Conservation (phyloP, 2,329 filamentous ascomycete species). For the Colletotrichum magnum region DNA sequence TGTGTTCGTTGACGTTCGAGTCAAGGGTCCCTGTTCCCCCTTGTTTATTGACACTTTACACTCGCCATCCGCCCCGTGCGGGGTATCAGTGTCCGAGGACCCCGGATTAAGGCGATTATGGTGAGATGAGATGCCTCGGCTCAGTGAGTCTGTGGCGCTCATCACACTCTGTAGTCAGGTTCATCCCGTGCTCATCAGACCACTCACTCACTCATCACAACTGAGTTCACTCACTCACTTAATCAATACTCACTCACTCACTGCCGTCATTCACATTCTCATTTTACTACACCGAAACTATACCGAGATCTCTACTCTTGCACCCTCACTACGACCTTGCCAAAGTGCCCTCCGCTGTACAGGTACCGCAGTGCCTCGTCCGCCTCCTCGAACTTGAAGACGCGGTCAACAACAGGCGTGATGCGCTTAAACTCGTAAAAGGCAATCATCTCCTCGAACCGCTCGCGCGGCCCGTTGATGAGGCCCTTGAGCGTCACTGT, state of each 20-base stretch:
- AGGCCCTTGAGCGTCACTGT: conserved; percentile 68
- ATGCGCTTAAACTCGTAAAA: conserved; percentile 62
- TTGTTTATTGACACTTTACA: not conserved
- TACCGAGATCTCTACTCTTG: conserved; percentile 42
- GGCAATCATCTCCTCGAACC: conserved; percentile 67
- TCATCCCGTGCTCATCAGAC: not conserved
- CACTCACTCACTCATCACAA: not conserved
- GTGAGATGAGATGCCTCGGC: conserved; percentile 30
- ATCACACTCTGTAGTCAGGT: not conserved
- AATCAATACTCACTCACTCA: not conserved
- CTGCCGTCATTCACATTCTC: not conserved
- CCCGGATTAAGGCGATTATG: not conserved
- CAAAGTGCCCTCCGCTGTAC: conserved; percentile 68
- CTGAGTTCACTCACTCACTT: not conserved
- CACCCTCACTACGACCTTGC: conserved; percentile 68
- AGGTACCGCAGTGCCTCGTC: conserved; percentile 67
- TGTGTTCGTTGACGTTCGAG: conserved; percentile 3
- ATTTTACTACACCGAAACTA: not conserved
- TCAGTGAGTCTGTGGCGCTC: conserved; percentile 1
- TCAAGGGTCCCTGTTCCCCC: conserved; percentile 11
- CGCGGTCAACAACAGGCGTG: conserved; percentile 62
- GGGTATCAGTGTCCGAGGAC: conserved; percentile 22
- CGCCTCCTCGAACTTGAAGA: conserved; percentile 62
- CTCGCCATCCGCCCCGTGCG: not conserved
- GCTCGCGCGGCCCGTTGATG: conserved; percentile 70